Evolutionary conservation across 75 land plant species (phyloP).

Genomic region (Cunninghamia lanceolata): DNA sequence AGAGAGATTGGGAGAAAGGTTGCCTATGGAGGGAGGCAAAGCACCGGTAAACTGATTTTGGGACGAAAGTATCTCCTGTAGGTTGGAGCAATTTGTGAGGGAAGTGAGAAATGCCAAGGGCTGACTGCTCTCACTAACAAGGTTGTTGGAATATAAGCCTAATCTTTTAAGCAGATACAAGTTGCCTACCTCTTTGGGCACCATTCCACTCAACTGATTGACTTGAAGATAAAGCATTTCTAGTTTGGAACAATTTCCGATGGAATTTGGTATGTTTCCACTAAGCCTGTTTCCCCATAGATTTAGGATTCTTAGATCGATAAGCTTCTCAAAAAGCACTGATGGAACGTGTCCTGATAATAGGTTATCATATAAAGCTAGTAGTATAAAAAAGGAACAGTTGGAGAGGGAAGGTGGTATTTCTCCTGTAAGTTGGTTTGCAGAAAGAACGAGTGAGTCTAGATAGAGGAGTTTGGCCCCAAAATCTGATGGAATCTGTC

Average conservation of each 20-base stretch:
- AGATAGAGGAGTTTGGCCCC: too few relatives aligned
- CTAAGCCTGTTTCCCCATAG: background rate
- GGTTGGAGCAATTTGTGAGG: too few relatives aligned
- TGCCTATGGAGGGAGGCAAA: background rate
- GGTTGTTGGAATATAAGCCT: too few relatives aligned
- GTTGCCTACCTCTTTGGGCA: too few relatives aligned
- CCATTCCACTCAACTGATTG: too few relatives aligned
- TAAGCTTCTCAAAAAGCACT: conserved; percentile 14
- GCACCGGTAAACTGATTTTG: background rate
- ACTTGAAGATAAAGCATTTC: too few relatives aligned
- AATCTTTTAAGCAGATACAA: too few relatives aligned
- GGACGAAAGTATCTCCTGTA: too few relatives aligned
- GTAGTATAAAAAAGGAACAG: background rate
- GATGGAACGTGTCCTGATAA: conserved; percentile 32
- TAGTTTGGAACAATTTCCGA: background rate
- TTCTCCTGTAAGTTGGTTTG: background rate
- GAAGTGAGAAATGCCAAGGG: too few relatives aligned
- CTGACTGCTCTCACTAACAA: too few relatives aligned
- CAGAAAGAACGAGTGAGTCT: conserved; percentile 8
- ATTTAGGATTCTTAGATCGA: conserved; percentile 16
- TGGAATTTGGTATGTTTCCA: background rate
- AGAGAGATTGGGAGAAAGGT: background rate
- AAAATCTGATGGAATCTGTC: too few relatives aligned
- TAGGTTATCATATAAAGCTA: background rate
- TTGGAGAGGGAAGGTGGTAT: background rate